Evolutionary conservation across 768 basidiomycete species (phyloP), one percentile per base, ranked within the genome.

Genomic region (Phanerodontia chrysosporium): DNA sequence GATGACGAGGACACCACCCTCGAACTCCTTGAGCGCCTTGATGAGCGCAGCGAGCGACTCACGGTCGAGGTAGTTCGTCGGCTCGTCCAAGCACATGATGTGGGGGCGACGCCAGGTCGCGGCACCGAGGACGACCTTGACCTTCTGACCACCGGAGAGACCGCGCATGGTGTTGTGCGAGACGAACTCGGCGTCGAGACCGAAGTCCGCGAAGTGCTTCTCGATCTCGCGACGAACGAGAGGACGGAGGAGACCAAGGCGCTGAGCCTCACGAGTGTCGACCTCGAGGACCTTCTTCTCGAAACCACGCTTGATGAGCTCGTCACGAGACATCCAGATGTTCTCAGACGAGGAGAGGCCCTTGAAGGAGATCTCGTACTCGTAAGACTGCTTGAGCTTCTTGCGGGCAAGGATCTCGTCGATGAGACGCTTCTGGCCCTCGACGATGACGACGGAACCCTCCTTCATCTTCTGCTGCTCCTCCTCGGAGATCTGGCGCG

Each of bases 271-370:
- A 67, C 92, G 91, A 58, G 95, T 95, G 74, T 97, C 95, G 64
- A 97, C 90, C 76, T 98, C 95, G 69, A 98, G 80, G 62, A 98
- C 90, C 84, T 96, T 98, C 93, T 98, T 98, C 82, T 98, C 95
- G 75, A 92, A 98, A 70, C 95, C 95, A 75, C 95, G 95, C 83
- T 94, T 95, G 82, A 97, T 76, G 66, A 98, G 89, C 65, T 98
- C 95, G 68, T 97, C 95, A 81, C 95, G 93, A 36, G 95, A 83
- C 60, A 98, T 63, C 95, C 95, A 98, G 75, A 96, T 83, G 85
- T 98, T 98, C 86, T 98, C 96, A 27, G 95, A 95, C 55, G 97
- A 98, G 62, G 87, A 90, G 69, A 98, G 80, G 58, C 79, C 85
- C 83, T 97, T 97, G 87, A 98, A 91, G 60, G 95, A 92, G 22